Percentiles rank a stretch among this genome's conserved stretches.
phyloP scores from a whole-genome alignment of 495 filamentous ascomycete species.

The Neurospora tetrasperma region DNA sequence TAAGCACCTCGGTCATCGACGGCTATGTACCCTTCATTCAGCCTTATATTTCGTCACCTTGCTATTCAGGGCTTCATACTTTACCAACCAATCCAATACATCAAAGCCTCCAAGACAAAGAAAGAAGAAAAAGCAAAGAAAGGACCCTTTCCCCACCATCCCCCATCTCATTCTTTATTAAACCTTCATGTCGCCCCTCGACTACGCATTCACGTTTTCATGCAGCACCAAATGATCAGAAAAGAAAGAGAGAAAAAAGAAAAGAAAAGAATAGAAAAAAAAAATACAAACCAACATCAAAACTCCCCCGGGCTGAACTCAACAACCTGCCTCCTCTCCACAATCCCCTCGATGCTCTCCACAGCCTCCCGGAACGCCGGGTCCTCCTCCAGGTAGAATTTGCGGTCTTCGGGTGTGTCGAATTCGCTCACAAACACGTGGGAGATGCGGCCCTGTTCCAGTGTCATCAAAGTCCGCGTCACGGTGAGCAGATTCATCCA shows the following conservation, averaged over 20 bases:
- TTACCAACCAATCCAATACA: not conserved
- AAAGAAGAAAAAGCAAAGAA: too few relatives aligned
- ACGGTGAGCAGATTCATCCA: too few relatives aligned
- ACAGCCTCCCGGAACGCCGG: constrained; percentile 39
- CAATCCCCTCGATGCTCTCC: constrained; percentile 24
- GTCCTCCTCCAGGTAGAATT: constrained; percentile 46
- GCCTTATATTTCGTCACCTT: not conserved
- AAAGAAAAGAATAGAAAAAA: too few relatives aligned
- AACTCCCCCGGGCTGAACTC: constrained; percentile 37
- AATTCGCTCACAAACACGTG: constrained; percentile 56
- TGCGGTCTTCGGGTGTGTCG: constrained; percentile 44
- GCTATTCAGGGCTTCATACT: not conserved
- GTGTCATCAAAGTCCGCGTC: too few relatives aligned
- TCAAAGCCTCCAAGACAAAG: too few relatives aligned
- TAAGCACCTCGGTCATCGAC: not conserved
- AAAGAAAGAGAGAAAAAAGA: too few relatives aligned
- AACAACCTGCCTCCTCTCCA: constrained; percentile 30
- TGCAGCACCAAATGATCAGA: too few relatives aligned
- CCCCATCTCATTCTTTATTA: too few relatives aligned
- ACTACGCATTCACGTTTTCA: too few relatives aligned
- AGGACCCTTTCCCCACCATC: too few relatives aligned
- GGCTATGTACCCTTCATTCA: not conserved
- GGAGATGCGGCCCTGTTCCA: constrained; percentile 38
- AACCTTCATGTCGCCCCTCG: too few relatives aligned
- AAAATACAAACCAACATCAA: not conserved